Evolutionary conservation across 2,329 filamentous ascomycete species (phyloP), one percentile per base, ranked within the genome.

Genomic region (Remersonia thermophila): DNA sequence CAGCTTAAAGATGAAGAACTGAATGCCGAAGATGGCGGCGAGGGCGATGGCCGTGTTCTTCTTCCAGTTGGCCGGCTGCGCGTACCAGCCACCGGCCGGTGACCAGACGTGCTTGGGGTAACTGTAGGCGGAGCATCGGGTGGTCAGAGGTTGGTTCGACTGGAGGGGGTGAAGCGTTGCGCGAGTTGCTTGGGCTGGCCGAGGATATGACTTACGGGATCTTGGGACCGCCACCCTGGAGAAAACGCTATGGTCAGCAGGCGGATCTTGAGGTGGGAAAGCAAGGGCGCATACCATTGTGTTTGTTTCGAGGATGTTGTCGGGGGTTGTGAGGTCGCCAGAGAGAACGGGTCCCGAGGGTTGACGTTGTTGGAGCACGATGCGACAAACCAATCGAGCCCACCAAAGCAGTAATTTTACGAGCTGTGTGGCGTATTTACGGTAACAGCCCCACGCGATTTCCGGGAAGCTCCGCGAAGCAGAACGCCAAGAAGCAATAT

Each of bases 71-170:
- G 73, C 69, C 36, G 91, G 91, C 60, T 93, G 89, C 37, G 80
- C 67, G 64, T 98, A 98, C 91, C 91, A 98, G 63, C 91, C 91
- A 72, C 91, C 91, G 47, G 89, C 71, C 44, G 91, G 91, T 55
- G 91, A 96, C 91, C 91, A 98, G 72, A 98, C 85, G 71, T 98
- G 89, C 72, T 94, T 95, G 61, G 86, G 87, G 65, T 94, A 94
- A 56, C 85, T 93, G 53, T 32, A 28, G 20, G 9, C 20, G 20
- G 20, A 9, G 20, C 5, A 23, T 23, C 20, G 20, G 20, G 20
- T 23, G 20, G 20, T 23, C 20, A 23, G 20, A 23, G 20, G 5
- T 23, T 9, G 42, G 42, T 37, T 28, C 11, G 37, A 14, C n/a
- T 33, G 40, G 10, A 15, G 14, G 11, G 38, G 33, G 49, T 39